Conservation (phyloP, 2,329 filamentous ascomycete species). For the Scedosporium apiospermum region DNA sequence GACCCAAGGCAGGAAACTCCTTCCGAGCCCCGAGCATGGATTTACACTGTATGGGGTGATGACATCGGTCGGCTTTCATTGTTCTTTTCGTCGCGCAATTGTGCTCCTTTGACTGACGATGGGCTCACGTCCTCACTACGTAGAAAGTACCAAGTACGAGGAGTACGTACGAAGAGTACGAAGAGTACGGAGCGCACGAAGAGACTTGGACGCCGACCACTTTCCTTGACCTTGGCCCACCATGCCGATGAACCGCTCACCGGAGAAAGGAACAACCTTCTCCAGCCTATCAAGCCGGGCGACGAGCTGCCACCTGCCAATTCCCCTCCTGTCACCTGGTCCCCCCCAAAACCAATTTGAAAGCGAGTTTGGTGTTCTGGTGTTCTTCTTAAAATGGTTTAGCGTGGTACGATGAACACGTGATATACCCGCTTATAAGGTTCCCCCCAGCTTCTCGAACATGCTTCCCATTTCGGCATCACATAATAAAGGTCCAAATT, state of each 20-base stretch:
- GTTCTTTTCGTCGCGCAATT: background rate
- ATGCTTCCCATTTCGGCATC: constrained; percentile 5
- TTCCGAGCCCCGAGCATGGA: too few relatives aligned
- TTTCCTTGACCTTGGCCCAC: background rate
- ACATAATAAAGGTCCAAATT: constrained; percentile 3
- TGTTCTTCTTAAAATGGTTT: background rate
- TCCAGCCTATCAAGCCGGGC: background rate
- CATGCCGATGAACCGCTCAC: background rate
- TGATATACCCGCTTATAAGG: background rate
- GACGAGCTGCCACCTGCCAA: constrained; percentile 2
- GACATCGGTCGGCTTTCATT: background rate
- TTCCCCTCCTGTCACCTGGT: background rate
- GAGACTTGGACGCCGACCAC: background rate
- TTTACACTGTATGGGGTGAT: constrained; percentile 2
- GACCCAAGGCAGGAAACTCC: too few relatives aligned
- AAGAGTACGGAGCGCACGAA: background rate
- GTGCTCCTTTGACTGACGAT: background rate
- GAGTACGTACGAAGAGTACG: background rate
- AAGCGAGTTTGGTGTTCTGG: background rate
- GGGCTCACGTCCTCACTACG: too few relatives aligned
- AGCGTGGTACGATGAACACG: background rate
- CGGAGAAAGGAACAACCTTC: background rate
- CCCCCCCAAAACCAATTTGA: background rate
- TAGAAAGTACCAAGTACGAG: background rate
- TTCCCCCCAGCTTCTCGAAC: constrained; percentile 5